Conservation (phyloP, 1,139 yeast species). For the Diutina mesorugosa region DNA sequence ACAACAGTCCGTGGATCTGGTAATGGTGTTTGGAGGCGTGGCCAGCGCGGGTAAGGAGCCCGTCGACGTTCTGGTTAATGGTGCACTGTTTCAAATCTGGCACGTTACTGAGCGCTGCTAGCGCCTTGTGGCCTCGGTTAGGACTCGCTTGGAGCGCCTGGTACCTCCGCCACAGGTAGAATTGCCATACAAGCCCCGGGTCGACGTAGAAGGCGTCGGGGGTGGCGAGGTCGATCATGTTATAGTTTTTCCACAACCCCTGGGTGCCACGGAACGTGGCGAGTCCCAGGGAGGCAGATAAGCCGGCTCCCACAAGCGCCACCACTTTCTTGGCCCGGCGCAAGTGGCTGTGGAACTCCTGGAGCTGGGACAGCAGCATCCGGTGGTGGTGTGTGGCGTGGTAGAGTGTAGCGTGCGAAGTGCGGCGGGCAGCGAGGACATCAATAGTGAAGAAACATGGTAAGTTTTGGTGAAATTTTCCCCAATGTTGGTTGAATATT, state of each 20-base stretch:
- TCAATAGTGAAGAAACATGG: too few species aligned
- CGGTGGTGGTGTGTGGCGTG: background rate
- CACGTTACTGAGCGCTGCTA: constrained; percentile 30
- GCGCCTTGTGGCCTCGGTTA: constrained; percentile 57
- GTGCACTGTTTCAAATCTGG: constrained; percentile 32
- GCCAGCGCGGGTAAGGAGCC: constrained; percentile 52
- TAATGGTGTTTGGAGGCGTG: constrained; percentile 38
- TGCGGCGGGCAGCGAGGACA: background rate
- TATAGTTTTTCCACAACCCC: constrained; percentile 69
- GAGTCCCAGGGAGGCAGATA: constrained; percentile 66
- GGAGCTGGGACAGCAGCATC: constrained; percentile 6
- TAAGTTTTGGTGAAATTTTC: too few species aligned
- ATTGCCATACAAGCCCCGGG: constrained; percentile 86
- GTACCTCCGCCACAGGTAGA: constrained; percentile 58
- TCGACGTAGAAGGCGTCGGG: constrained; percentile 79
- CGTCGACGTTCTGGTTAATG: constrained; percentile 77
- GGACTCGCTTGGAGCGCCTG: constrained; percentile 58
- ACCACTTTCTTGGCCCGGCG: constrained; percentile 41
- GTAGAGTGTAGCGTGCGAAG: background rate
- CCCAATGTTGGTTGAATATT: too few species aligned
- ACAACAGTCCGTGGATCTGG: constrained; percentile 72
- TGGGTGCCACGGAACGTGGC: constrained; percentile 63
- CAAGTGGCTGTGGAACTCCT: constrained; percentile 47
- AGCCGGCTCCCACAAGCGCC: constrained; percentile 78
- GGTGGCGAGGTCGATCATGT: constrained; percentile 75